Conservation (phyloP, 148 eudicot species). For the Heliamphora exappendiculata region DNA sequence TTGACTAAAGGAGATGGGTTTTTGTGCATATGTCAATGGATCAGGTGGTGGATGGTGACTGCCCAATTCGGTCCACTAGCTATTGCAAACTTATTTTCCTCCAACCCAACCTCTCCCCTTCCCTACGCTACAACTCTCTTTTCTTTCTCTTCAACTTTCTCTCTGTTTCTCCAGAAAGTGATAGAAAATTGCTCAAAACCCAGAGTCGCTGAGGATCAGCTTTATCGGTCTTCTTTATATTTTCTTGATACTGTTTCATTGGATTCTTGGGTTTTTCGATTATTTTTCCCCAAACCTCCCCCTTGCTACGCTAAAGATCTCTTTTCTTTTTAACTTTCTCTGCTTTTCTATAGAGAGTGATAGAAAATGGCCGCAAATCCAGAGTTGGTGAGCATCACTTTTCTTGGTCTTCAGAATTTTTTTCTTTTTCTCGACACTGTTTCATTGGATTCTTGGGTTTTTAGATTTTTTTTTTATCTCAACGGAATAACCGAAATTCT, state of each 20-base stretch:
- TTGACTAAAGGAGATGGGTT: not conserved
- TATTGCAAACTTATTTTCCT: not conserved
- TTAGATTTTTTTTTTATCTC: not conserved
- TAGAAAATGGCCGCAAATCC: constrained; percentile 13
- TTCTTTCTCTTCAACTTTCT: not conserved
- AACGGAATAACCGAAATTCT: not conserved
- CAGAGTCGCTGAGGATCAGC: constrained; percentile 15
- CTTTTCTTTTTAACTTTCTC: not conserved
- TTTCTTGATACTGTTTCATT: constrained; percentile 20
- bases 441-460: constrained; percentile 7
- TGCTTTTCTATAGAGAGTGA: not conserved
- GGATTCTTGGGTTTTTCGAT: not conserved
- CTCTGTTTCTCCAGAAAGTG: not conserved
- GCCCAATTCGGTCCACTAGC: not conserved
- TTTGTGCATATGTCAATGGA: not conserved
- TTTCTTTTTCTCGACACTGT: constrained; percentile 10
- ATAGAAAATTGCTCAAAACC: constrained; percentile 11
- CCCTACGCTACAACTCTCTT: not conserved
- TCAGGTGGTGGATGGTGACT: constrained; percentile 2
- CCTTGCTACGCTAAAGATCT: no score
- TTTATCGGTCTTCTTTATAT: not conserved
- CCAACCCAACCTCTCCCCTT: no score
- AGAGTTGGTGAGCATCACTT: constrained; percentile 17
- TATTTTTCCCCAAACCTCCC: not conserved
- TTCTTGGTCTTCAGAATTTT: not conserved